Evolutionary conservation across 2,329 filamentous ascomycete genomes (phyloP).

Genomic region (Neonectria ditissima): DNA sequence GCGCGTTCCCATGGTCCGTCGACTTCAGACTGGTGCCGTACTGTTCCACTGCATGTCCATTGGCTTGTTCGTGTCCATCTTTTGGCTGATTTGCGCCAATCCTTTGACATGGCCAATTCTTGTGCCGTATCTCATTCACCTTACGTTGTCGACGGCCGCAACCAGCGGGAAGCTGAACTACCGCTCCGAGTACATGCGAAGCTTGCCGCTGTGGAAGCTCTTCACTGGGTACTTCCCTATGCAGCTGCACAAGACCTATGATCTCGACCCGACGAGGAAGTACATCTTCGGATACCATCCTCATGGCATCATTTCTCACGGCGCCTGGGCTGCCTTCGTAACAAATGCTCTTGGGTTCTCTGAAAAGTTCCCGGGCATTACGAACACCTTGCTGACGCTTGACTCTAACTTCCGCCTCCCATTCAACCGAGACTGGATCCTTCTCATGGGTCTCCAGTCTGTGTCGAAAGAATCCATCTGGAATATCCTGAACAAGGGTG

Average conservation of each 20-base stretch:
- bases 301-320: conserved; percentile 96
- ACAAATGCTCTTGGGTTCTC: conserved; percentile 91
- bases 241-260: conserved; percentile 84
- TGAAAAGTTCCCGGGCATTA: conserved; percentile 92
- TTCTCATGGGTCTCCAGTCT: conserved; percentile 86
- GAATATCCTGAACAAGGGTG: conserved; percentile 85
- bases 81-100: conserved; percentile 92
- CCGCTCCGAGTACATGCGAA: conserved; percentile 80
- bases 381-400: conserved; percentile 92
- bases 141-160: conserved; percentile 82
- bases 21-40: conserved; percentile 83
- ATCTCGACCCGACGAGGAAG: conserved; percentile 83
- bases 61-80: conserved; percentile 77
- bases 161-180: conserved; percentile 80
- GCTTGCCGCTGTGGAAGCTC: conserved; percentile 82
- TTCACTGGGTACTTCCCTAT: conserved; percentile 96
- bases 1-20: conserved; percentile 76
- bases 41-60: conserved; percentile 80
- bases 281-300: conserved; percentile 99
- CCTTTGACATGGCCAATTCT: conserved; percentile 89
- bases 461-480: conserved; percentile 94
- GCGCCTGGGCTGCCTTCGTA: conserved; percentile 91
- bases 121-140: conserved; percentile 83
- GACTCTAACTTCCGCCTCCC: conserved; percentile 96
- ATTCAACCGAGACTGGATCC: conserved; percentile 93